A percentile compares a stretch with the other conserved stretches of the same genome.
These are phyloP conservation scores for Trypanosoma brucei DNA, from an alignment of 208 protist species.

Conservation along the genomic window DNA sequence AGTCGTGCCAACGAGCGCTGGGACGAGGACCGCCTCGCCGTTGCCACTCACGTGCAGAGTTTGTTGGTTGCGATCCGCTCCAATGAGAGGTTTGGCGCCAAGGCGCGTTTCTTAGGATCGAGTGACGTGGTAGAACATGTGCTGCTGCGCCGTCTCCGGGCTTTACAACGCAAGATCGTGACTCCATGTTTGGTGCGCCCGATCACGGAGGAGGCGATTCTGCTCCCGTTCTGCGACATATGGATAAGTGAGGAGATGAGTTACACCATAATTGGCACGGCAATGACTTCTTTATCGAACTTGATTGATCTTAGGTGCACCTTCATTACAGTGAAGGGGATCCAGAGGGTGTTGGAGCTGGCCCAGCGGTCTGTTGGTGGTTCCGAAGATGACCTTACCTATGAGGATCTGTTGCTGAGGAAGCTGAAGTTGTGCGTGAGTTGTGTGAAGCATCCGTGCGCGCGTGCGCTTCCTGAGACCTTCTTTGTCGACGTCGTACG, in stretches of 20 bases:
- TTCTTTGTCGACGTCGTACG: constrained; percentile 34
- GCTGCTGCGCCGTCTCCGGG: constrained; percentile 22
- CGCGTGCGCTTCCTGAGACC: constrained; percentile 31
- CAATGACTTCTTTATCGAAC: constrained; percentile 58
- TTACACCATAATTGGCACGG: constrained; percentile 62
- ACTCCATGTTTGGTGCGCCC: constrained; percentile 12
- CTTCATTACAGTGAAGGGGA: constrained; percentile 51
- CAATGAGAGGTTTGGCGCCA: constrained; percentile 28
- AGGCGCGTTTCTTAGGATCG: constrained; percentile 22
- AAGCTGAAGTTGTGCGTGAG: constrained; percentile 38
- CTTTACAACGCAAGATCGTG: constrained; percentile 20
- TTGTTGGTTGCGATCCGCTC: constrained; percentile 51
- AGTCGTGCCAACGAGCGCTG: constrained; percentile 6
- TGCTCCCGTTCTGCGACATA: constrained; percentile 61
- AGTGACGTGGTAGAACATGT: constrained; percentile 14
- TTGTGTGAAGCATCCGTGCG: constrained; percentile 39
- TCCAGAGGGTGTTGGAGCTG: constrained; percentile 46
- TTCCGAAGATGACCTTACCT: constrained; percentile 36
- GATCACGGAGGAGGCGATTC: constrained; percentile 46
- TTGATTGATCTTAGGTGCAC: constrained; percentile 57
- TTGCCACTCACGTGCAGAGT: constrained; percentile 47
- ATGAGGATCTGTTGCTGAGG: constrained; percentile 67
- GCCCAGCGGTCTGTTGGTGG: constrained; percentile 28
- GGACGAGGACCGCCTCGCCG: constrained; percentile 31
- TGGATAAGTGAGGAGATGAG: constrained; percentile 49